phyloP scores from a whole-genome alignment of 2,329 filamentous ascomycete species.

The Aspergillus latus region DNA sequence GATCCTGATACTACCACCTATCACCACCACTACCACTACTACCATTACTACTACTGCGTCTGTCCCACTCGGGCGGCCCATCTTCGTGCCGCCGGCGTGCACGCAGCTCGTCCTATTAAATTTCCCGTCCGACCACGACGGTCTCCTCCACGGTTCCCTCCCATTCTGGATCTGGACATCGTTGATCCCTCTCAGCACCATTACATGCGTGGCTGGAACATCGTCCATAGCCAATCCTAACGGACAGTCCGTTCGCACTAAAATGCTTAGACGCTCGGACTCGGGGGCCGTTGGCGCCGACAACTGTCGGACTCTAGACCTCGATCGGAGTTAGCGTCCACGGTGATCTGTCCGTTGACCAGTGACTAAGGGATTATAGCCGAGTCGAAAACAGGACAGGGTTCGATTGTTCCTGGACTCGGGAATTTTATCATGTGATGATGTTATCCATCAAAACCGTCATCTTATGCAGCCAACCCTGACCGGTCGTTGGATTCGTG shows the following conservation, averaged over 20 bases:
- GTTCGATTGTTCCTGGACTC: not conserved
- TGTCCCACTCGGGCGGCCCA: constrained; percentile 6
- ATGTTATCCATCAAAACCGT: constrained; percentile 4
- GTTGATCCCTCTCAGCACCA: not conserved
- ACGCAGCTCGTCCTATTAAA: not conserved
- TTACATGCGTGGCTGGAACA: not conserved
- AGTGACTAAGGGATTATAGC: not conserved
- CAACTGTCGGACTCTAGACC: constrained; percentile 5
- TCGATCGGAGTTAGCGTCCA: not conserved
- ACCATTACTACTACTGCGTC: not conserved
- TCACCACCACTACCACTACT: no score
- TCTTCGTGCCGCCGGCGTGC: not conserved
- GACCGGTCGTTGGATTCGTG: not conserved
- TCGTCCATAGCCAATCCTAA: not conserved
- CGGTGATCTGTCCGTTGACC: not conserved
- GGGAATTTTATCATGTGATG: constrained; percentile 9
- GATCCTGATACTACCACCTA: not conserved
- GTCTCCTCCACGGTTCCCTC: not conserved
- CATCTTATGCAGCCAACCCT: no score
- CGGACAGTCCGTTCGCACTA: not conserved
- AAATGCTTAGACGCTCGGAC: constrained; percentile 8
- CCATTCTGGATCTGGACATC: not conserved
- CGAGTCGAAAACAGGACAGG: not conserved
- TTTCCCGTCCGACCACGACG: not conserved
- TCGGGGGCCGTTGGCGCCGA: not conserved